Conservation (phyloP, 345 rosid species). For the Aquilaria yunnanensis region DNA sequence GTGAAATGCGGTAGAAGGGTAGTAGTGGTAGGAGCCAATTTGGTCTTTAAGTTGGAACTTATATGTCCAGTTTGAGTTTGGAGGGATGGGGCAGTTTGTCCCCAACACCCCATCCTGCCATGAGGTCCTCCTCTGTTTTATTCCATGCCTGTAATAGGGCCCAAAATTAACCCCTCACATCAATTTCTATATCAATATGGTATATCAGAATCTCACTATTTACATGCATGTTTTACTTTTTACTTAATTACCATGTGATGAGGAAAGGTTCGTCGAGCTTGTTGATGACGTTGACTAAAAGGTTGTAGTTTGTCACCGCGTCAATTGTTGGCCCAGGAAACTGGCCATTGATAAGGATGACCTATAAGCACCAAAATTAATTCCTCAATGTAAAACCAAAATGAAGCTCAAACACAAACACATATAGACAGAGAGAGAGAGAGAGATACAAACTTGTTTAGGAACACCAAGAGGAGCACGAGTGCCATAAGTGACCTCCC, state of each 20-base stretch:
- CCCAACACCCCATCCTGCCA: constrained; percentile 96
- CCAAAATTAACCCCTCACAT: no score
- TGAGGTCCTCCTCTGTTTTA: constrained; percentile 56
- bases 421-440: no score
- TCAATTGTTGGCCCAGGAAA: constrained; percentile 91
- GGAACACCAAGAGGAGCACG: constrained; percentile 9
- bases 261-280: constrained; percentile 72
- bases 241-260: constrained; percentile 49
- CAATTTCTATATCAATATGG: no score
- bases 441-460: constrained; percentile 3
- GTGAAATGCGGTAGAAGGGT: constrained; percentile 60
- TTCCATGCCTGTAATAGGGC: constrained; percentile 48
- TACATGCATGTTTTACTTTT: no score
- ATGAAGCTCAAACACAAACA: neutral
- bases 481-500: constrained; percentile 10
- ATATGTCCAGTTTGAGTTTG: constrained; percentile 74
- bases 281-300: constrained; percentile 63
- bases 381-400: neutral
- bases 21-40: constrained; percentile 64
- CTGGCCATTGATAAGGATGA: constrained; percentile 68
- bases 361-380: constrained; percentile 29
- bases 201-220: no score
- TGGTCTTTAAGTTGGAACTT: constrained; percentile 79
- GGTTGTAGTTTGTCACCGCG: constrained; percentile 70
- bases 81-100: constrained; percentile 83